Percentiles rank a stretch among this genome's conserved stretches.
Evolutionary conservation across 2,329 filamentous ascomycete species (phyloP).

Genomic region (Aspergillus bombycis): DNA sequence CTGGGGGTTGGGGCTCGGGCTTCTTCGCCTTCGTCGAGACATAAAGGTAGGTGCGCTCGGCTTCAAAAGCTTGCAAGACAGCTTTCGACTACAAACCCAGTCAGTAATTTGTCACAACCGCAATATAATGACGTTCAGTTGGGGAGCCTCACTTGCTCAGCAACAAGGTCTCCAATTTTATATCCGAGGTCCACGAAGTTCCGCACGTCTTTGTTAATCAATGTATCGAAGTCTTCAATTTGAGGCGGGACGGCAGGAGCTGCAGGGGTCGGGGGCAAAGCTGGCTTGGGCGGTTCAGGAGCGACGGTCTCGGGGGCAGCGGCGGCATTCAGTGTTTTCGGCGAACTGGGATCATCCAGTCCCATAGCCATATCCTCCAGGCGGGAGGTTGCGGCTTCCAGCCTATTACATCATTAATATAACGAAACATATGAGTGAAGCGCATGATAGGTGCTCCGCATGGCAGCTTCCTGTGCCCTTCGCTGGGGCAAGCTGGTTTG

Average conservation of each 20-base stretch:
- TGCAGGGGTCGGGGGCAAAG: conserved; percentile 53
- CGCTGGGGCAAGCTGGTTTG: not conserved
- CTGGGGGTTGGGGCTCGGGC: conserved; percentile 73
- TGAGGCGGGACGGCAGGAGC: conserved; percentile 68
- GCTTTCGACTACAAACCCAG: conserved; percentile 52
- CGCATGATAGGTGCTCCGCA: not conserved
- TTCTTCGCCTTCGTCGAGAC: conserved; percentile 91
- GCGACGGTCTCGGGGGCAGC: conserved; percentile 27
- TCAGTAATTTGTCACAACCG: conserved; percentile 15
- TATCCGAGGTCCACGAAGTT: conserved; percentile 78
- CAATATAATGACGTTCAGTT: not conserved
- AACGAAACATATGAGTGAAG: not conserved
- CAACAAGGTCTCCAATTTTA: conserved; percentile 74
- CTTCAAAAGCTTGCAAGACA: conserved; percentile 71
- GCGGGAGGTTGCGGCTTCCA: conserved; percentile 94
- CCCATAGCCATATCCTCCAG: conserved; percentile 94
- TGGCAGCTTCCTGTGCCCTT: not conserved
- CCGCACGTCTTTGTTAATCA: conserved; percentile 73
- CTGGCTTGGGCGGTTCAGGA: conserved; percentile 31
- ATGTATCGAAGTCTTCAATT: conserved; percentile 84
- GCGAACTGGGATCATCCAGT: conserved; percentile 54
- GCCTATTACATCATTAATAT: conserved; percentile 62
- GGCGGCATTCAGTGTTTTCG: conserved; percentile 36
- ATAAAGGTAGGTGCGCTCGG: conserved; percentile 84
- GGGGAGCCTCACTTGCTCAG: conserved; percentile 68